Conservation (phyloP, 768 basidiomycete species). For the Podaxis sp. region DNA sequence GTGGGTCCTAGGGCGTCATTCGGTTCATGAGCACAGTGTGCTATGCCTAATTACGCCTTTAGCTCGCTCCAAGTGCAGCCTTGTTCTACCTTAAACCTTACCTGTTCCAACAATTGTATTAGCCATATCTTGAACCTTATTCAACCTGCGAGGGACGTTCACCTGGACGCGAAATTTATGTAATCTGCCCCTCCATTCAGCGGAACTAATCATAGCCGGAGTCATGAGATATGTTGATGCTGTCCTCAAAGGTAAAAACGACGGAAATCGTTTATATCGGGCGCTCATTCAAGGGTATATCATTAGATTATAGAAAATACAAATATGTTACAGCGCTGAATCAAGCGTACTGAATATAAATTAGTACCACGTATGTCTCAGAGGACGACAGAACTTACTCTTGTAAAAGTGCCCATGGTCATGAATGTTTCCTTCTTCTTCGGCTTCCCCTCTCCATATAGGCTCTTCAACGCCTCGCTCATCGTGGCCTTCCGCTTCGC, state of each 20-base stretch:
- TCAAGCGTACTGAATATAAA: constrained; percentile 20
- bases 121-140: no score
- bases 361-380: background rate
- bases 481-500: constrained; percentile 78
- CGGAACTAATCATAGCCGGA: no score
- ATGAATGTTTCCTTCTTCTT: constrained; percentile 83
- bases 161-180: no score
- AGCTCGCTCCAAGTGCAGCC: no score
- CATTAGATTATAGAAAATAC: background rate
- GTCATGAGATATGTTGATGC: background rate
- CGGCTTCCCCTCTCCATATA: constrained; percentile 62
- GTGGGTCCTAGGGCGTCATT: no score
- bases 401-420: constrained; percentile 89
- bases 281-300: background rate
- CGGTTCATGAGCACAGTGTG: no score
- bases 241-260: background rate
- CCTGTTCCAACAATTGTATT: no score
- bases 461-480: constrained; percentile 82
- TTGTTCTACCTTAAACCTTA: no score
- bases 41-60: no score
- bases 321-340: background rate
- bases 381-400: constrained; percentile 50
- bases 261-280: background rate
- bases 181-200: no score
- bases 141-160: no score